These are phyloP conservation scores for Kwoniella dendrophila DNA, from an alignment of 768 basidiomycete genomes.

Conservation along the genomic window DNA sequence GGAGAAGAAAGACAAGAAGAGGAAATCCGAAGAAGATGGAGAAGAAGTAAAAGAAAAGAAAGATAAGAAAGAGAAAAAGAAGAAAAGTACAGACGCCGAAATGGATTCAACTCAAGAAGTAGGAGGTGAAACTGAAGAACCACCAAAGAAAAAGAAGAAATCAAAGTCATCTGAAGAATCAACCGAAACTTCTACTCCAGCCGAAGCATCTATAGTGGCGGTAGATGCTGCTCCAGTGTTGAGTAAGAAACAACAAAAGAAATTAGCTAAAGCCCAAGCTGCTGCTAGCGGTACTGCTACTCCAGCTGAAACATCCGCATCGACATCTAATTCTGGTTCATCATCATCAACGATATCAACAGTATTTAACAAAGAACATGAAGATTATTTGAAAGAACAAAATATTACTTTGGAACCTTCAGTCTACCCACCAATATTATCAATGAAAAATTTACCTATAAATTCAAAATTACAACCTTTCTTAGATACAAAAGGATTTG, in stretches of 20 bases:
- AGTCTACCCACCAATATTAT: conserved; percentile 67
- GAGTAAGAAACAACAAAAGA: conserved; percentile 41
- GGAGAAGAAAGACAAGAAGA: conserved; percentile 30
- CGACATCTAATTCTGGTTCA: too few relatives aligned
- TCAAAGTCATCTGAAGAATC: conserved; percentile 5
- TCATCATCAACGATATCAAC: conserved; percentile 48
- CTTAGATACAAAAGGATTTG: conserved; percentile 72
- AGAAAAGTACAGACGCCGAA: conserved; percentile 6
- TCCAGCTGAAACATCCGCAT: conserved; percentile 19
- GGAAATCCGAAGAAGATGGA: conserved; percentile 44
- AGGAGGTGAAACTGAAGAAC: conserved; percentile 9
- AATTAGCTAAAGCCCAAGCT: conserved; percentile 34
- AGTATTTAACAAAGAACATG: conserved; percentile 59
- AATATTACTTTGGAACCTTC: conserved; percentile 68
- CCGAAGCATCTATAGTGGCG: conserved; percentile 5
- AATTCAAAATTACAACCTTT: conserved; percentile 66
- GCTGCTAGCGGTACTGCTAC: conserved; percentile 17
- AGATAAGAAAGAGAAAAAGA: conserved; percentile 34
- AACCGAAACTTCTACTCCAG: conserved; percentile 17
- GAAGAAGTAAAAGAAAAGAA: conserved; percentile 54
- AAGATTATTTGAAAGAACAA: conserved; percentile 71
- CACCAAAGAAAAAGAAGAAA: conserved; percentile 32
- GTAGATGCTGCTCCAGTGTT: conserved; percentile 8
- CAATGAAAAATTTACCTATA: conserved; percentile 72
- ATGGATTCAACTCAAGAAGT: background rate